phyloP scores from a whole-genome alignment of 768 basidiomycete species.

The Hydnomerulius pinastri region DNA sequence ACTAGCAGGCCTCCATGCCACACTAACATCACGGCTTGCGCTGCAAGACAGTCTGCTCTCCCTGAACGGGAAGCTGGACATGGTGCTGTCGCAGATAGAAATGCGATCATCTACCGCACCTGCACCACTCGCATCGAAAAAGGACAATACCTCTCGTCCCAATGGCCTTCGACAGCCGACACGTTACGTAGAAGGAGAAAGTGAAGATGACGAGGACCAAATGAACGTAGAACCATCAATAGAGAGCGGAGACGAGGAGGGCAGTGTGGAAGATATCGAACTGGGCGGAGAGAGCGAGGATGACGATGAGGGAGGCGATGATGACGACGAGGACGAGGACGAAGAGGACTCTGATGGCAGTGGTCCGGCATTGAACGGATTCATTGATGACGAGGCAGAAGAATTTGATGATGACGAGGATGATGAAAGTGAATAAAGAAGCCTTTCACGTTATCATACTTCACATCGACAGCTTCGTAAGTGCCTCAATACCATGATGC shows the following conservation, averaged over 20 bases:
- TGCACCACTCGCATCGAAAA: slow-evolving; percentile 48
- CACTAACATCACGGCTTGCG: slow-evolving; percentile 74
- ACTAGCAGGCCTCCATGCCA: slow-evolving; percentile 81
- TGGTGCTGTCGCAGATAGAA: slow-evolving; percentile 92
- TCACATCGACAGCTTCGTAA: background rate
- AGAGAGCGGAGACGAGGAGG: slow-evolving; percentile 66
- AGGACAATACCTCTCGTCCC: slow-evolving; percentile 36
- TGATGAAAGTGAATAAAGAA: slow-evolving; percentile 52
- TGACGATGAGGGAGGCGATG: slow-evolving; percentile 47
- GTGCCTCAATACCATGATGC: background rate
- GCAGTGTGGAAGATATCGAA: slow-evolving; percentile 79
- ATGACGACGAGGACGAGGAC: slow-evolving; percentile 41
- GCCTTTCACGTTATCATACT: background rate
- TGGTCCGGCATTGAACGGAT: too few species aligned
- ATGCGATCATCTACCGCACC: slow-evolving; percentile 77
- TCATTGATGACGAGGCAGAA: slow-evolving; percentile 40
- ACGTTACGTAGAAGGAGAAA: slow-evolving; percentile 80
- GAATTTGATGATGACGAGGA: slow-evolving; percentile 43
- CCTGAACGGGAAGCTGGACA: slow-evolving; percentile 87
- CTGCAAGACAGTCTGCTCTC: slow-evolving; percentile 85
- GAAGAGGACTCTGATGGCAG: slow-evolving; percentile 47
- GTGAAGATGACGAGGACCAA: slow-evolving; percentile 64
- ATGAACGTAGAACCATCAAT: slow-evolving; percentile 61
- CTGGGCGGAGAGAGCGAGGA: slow-evolving; percentile 65
- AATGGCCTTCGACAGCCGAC: slow-evolving; percentile 42